Evolutionary conservation across 345 rosid species (phyloP).

Genomic region (Moringa oleifera): DNA sequence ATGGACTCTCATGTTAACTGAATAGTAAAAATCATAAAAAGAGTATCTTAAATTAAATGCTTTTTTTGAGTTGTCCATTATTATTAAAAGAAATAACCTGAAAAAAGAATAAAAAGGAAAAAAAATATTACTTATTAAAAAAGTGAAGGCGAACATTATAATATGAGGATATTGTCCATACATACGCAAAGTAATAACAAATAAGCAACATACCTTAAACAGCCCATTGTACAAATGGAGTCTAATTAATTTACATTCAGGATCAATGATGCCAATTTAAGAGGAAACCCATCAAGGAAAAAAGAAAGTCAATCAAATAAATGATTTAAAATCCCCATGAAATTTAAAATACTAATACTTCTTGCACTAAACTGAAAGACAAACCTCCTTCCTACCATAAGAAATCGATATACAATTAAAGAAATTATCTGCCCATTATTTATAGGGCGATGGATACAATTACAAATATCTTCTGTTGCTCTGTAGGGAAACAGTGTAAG

Average conservation of each 20-base stretch:
- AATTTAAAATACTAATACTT: no score
- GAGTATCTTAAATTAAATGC: constrained; percentile 82
- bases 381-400: neutral
- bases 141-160: neutral
- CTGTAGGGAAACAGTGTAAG: constrained; percentile 26
- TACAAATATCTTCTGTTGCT: constrained; percentile 97
- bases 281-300: constrained; percentile 6
- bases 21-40: no score
- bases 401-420: no score
- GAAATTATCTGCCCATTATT: constrained; percentile 87
- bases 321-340: no score
- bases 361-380: constrained; percentile 1
- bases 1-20: no score
- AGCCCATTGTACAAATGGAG: constrained; percentile 94
- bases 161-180: neutral
- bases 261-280: constrained; percentile 95
- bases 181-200: neutral
- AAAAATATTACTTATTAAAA: neutral
- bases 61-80: constrained; percentile 89
- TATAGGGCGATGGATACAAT: constrained; percentile 79
- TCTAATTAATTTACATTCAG: constrained; percentile 89
- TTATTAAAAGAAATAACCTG: constrained; percentile 96
- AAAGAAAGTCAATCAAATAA: neutral
- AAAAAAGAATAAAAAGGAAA: constrained; percentile 8
- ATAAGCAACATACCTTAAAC: constrained; percentile 57